Conservation (phyloP, 2,329 filamentous ascomycete genomes). For the Akanthomyces lecanii region DNA sequence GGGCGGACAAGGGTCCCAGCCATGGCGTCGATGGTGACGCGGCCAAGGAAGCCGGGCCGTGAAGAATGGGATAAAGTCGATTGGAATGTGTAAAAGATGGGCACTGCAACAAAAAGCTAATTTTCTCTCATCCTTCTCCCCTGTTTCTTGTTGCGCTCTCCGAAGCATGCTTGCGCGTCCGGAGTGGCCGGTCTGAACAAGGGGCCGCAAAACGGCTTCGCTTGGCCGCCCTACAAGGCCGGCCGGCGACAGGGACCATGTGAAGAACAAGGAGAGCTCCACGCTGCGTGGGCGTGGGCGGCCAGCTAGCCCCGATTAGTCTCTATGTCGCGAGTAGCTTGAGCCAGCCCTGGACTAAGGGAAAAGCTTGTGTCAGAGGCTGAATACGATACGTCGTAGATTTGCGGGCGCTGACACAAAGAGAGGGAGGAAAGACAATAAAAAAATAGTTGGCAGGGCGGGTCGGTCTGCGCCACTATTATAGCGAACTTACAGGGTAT, state of each 20-base stretch:
- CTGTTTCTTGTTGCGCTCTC: not conserved
- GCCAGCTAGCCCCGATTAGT: constrained; percentile 5
- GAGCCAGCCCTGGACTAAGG: not conserved
- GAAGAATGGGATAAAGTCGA: not conserved
- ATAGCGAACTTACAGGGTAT: not conserved
- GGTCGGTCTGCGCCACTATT: constrained; percentile 9
- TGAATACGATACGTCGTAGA: not conserved
- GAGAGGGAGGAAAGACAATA: not conserved
- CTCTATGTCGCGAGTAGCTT: constrained; percentile 10
- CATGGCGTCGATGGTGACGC: not conserved
- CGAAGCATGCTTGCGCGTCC: not conserved
- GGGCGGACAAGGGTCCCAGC: not conserved
- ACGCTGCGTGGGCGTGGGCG: too few species aligned
- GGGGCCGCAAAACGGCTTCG: not conserved
- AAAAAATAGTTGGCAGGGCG: not conserved
- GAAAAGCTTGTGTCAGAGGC: not conserved
- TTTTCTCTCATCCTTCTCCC: too few species aligned
- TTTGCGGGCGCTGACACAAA: constrained; percentile 5
- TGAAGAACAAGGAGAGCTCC: too few species aligned
- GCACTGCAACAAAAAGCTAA: too few species aligned
- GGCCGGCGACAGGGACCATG: not conserved
- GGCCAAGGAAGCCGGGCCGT: not conserved
- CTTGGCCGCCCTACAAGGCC: not conserved
- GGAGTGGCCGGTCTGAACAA: not conserved
- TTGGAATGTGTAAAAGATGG: not conserved